A percentile compares a stretch with the other conserved stretches of the same genome.
phyloP scores from a whole-genome alignment of 768 basidiomycete genomes.

The Inosperma sp. region DNA sequence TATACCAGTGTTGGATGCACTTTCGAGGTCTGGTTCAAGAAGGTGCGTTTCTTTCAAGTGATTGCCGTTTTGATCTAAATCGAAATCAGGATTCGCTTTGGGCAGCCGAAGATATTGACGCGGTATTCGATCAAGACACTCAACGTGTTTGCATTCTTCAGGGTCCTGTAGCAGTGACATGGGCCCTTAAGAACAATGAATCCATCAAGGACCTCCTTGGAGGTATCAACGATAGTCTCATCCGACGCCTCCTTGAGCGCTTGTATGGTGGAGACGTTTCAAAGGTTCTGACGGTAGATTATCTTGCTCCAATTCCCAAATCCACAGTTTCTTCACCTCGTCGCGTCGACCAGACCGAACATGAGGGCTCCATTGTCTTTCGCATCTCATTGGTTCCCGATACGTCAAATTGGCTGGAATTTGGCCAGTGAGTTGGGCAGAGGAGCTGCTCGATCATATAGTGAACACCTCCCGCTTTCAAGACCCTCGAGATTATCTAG shows the following conservation, averaged over 20 bases:
- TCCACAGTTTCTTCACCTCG: constrained; percentile 31
- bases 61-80: background rate
- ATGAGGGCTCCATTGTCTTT: constrained; percentile 43
- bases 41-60: constrained; percentile 47
- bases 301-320: constrained; percentile 54
- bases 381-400: constrained; percentile 57
- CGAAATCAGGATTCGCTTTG: constrained; percentile 81
- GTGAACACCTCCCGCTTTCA: constrained; percentile 72
- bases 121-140: constrained; percentile 97
- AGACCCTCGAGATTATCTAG: constrained; percentile 77
- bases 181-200: constrained; percentile 84
- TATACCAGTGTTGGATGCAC: constrained; percentile 89
- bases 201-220: constrained; percentile 91
- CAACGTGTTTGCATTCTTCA: constrained; percentile 97
- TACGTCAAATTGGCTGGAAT: constrained; percentile 70
- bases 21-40: constrained; percentile 99
- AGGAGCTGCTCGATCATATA: constrained; percentile 83
- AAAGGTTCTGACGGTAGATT: constrained; percentile 78
- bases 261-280: constrained; percentile 73
- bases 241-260: constrained; percentile 70
- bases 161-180: constrained; percentile 91
- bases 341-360: constrained; percentile 41
- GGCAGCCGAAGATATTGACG: constrained; percentile 97
- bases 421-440: constrained; percentile 82
- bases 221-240: constrained; percentile 74